phyloP scores from a whole-genome alignment of 1,139 yeast species.

The Yueomyces sp. region DNA sequence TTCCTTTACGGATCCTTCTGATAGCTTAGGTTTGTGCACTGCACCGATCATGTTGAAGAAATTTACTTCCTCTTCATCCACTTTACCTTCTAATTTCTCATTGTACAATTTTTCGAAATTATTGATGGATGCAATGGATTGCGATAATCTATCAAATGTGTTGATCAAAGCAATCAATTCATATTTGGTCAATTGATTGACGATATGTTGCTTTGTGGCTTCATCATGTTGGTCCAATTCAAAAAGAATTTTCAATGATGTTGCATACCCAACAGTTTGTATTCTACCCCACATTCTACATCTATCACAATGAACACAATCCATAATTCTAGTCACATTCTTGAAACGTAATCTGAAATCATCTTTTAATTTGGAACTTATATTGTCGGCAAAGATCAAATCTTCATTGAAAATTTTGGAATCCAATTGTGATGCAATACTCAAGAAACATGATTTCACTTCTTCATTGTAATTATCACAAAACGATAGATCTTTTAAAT shows the following conservation, averaged over 20 bases:
- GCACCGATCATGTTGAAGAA: slow-evolving; percentile 18
- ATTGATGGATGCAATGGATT: slow-evolving; percentile 64
- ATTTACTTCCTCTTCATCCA: slow-evolving; percentile 10
- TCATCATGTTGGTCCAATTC: slow-evolving; percentile 42
- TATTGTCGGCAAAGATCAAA: slow-evolving; percentile 38
- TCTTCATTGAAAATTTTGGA: slow-evolving; percentile 44
- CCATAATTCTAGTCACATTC: slow-evolving; percentile 89
- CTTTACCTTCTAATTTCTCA: slow-evolving; percentile 10
- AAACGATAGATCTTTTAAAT: slow-evolving; percentile 36
- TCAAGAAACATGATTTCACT: slow-evolving; percentile 32
- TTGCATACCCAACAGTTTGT: slow-evolving; percentile 94
- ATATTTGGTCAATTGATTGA: slow-evolving; percentile 52
- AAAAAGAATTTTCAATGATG: slow-evolving; percentile 80
- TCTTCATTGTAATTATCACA: slow-evolving; percentile 37
- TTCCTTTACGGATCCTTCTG: slow-evolving; percentile 1
- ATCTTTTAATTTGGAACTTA: slow-evolving; percentile 35
- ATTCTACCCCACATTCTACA: slow-evolving; percentile 97
- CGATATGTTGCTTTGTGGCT: slow-evolving; percentile 29
- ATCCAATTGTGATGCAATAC: slow-evolving; percentile 33
- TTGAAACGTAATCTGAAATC: slow-evolving; percentile 79
- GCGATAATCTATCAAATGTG: slow-evolving; percentile 84
- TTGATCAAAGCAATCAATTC: slow-evolving; percentile 85
- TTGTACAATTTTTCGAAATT: slow-evolving; percentile 52
- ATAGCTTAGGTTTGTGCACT: slow-evolving; percentile 13
- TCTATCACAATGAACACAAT: slow-evolving; percentile 96